Evolutionary conservation across 257 asterid species (phyloP).

Genomic region (Euphrasia confusa): DNA sequence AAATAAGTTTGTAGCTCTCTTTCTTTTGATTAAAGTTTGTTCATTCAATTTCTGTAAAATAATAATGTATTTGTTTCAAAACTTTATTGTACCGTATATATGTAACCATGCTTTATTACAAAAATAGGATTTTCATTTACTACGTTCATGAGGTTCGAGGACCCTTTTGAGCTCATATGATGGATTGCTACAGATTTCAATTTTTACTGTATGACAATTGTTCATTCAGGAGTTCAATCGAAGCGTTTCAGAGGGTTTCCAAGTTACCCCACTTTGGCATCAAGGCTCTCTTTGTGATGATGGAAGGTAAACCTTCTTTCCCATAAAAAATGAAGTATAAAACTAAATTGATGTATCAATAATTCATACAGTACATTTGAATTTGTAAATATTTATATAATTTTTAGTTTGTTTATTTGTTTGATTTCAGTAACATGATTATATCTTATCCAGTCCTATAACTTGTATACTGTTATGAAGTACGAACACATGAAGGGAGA

Average conservation of each 20-base stretch:
- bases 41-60: no score
- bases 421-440: neutral
- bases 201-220: neutral
- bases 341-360: neutral
- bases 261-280: constrained; percentile 93
- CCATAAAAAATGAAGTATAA: neutral
- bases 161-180: constrained; percentile 22
- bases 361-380: neutral
- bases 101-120: constrained; percentile 8
- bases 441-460: neutral
- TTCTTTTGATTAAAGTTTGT: neutral
- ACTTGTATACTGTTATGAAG: neutral
- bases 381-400: neutral
- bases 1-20: neutral
- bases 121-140: neutral
- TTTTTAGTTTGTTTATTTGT: neutral
- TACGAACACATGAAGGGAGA: neutral
- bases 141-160: neutral
- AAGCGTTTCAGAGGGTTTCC: constrained; percentile 83
- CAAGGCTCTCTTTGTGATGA: constrained; percentile 83
- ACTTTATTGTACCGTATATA: no score
- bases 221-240: constrained; percentile 67
- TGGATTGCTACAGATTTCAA: neutral
- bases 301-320: constrained; percentile 55
- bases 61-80: no score